These are phyloP conservation scores for Rhodamnia argentea DNA, from an alignment of 345 rosid species.

Conservation along the genomic window DNA sequence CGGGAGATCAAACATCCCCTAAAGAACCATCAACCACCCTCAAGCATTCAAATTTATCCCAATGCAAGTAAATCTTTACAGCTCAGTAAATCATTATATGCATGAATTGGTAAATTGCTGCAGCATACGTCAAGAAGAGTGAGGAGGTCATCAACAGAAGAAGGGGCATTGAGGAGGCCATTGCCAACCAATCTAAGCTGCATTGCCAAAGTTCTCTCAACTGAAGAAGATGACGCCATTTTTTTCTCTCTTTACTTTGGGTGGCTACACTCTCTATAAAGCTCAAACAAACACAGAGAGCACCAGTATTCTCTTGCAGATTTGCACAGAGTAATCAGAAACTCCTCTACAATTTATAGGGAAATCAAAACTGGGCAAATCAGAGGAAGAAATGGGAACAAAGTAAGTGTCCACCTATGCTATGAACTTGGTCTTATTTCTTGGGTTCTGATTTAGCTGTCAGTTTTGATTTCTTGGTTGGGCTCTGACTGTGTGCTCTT, in stretches of 20 bases:
- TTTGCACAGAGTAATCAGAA: not conserved
- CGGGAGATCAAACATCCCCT: not conserved
- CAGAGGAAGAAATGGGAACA: not conserved
- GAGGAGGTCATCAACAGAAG: slow-evolving; percentile 40
- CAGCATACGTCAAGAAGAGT: slow-evolving; percentile 45
- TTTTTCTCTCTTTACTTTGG: not conserved
- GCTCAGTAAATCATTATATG: not conserved
- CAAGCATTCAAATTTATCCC: not conserved
- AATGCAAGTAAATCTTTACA: not conserved
- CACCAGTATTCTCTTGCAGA: not conserved
- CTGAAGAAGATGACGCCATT: slow-evolving; percentile 36
- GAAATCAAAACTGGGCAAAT: not conserved
- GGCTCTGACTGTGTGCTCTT: not conserved
- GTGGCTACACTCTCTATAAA: not conserved
- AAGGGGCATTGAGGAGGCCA: slow-evolving; percentile 37
- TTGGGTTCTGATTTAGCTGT: not conserved
- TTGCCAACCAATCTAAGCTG: slow-evolving; percentile 49
- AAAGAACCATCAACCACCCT: not conserved
- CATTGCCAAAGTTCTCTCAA: slow-evolving; percentile 8
- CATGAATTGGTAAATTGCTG: not conserved
- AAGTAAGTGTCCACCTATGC: not conserved
- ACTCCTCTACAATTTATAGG: not conserved
- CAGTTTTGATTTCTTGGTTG: not conserved
- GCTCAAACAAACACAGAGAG: slow-evolving; percentile 26
- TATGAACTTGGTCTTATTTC: not conserved